phyloP scores from a whole-genome alignment of 129 eudicot species.

The Lactuca sativa region DNA sequence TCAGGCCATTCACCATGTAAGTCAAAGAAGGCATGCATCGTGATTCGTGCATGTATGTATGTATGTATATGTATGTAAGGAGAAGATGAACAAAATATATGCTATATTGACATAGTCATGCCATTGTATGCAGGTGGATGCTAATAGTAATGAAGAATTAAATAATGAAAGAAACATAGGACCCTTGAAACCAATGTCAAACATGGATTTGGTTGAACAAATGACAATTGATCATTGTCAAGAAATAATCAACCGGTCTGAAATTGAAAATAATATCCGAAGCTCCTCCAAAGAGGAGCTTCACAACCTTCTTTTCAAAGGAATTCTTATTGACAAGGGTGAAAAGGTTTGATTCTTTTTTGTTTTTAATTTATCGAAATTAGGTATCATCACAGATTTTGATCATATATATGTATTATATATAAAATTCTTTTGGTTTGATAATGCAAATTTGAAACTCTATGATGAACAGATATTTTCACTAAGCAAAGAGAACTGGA shows the following conservation, averaged over 20 bases:
- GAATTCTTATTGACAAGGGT: slow-evolving; percentile 29
- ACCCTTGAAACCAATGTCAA: slow-evolving; percentile 7
- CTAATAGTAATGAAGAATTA: background rate
- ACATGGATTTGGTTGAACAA: background rate
- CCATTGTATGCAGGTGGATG: slow-evolving; percentile 5
- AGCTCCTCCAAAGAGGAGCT: slow-evolving; percentile 27
- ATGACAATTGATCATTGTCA: background rate
- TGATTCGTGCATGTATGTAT: background rate
- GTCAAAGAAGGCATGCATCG: background rate
- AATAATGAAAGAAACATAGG: background rate
- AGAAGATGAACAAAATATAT: background rate
- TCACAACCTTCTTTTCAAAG: slow-evolving; percentile 1
- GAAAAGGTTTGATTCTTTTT: slow-evolving; percentile 21
- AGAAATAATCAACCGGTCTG: slow-evolving; percentile 24
- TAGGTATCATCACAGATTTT: background rate
- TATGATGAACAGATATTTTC: slow-evolving; percentile 25
- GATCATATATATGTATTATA: background rate
- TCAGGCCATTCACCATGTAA: slow-evolving; percentile 19
- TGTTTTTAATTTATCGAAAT: background rate
- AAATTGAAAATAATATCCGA: background rate
- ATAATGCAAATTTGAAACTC: background rate
- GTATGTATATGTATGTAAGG: background rate
- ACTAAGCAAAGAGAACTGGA: slow-evolving; percentile 20
- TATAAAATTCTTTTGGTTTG: background rate
- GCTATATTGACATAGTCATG: background rate